Percentiles rank a stretch among this genome's conserved stretches.
These are phyloP conservation scores for Galeopsis tetrahit DNA, from an alignment of 257 asterid genomes.

Conservation along the genomic window DNA sequence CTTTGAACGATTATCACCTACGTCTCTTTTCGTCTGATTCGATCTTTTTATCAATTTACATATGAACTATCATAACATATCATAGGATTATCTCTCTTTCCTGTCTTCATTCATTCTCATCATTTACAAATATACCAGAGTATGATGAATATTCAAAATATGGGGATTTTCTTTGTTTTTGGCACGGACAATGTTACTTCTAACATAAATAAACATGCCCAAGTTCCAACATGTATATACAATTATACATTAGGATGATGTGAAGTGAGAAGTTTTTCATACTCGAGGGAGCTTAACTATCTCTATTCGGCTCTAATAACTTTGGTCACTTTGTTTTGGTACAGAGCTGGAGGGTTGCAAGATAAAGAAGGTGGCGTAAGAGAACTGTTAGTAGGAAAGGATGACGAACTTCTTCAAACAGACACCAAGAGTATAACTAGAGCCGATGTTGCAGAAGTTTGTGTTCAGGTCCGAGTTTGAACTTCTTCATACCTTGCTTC, in stretches of 20 bases:
- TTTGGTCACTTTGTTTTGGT: constrained; percentile 18
- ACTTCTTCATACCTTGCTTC: constrained; percentile 4
- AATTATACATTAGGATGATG: not conserved
- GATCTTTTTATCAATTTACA: not conserved
- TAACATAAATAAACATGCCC: not conserved
- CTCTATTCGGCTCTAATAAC: not conserved
- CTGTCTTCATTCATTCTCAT: not conserved
- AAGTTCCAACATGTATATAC: not conserved
- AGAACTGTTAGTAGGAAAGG: constrained; percentile 85
- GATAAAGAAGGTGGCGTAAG: constrained; percentile 91
- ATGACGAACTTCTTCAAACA: constrained; percentile 86
- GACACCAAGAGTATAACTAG: constrained; percentile 78
- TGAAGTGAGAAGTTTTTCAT: not conserved
- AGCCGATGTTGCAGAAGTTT: constrained; percentile 92
- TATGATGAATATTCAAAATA: not conserved
- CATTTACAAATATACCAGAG: not conserved
- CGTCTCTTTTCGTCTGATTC: not conserved
- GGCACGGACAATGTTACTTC: not conserved
- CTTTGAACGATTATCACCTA: not conserved
- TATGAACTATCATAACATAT: not conserved
- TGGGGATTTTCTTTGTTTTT: not conserved
- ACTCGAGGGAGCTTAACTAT: not conserved
- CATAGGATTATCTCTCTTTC: not conserved
- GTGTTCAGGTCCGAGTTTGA: constrained; percentile 62
- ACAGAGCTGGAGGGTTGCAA: constrained; percentile 94